Evolutionary conservation across 108 stramenopile genomes (phyloP).

Genomic region (Cyclotella atomus): DNA sequence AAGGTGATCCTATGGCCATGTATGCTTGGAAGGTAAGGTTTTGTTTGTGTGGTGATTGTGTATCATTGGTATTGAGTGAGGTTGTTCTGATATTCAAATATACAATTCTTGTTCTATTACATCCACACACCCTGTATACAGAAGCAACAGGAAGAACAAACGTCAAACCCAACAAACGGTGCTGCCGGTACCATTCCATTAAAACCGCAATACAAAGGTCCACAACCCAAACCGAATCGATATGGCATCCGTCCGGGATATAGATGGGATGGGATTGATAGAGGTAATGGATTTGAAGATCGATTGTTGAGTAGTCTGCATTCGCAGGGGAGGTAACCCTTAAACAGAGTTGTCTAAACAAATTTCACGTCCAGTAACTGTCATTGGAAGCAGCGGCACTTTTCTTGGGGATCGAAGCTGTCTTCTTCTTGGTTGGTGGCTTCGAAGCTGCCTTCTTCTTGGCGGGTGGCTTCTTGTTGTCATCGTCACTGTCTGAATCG

Average conservation of each 20-base stretch:
- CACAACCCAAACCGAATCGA: constrained; percentile 92
- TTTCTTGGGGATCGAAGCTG: too few species aligned
- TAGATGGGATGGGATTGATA: constrained; percentile 97
- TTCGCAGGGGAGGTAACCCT: constrained; percentile 55
- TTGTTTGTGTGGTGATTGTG: not conserved
- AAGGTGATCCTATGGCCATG: constrained; percentile 96
- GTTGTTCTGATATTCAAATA: too few species aligned
- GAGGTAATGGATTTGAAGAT: constrained; percentile 96
- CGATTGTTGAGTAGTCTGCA: constrained; percentile 66
- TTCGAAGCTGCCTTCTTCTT: too few species aligned
- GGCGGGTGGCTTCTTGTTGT: too few species aligned
- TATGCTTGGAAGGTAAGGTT: constrained; percentile 58
- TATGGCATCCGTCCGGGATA: constrained; percentile 95
- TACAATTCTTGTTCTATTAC: too few species aligned
- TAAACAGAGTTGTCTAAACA: too few species aligned
- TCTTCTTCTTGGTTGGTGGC: too few species aligned
- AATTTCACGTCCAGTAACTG: too few species aligned
- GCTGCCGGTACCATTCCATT: constrained; percentile 17
- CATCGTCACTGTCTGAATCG: too few species aligned
- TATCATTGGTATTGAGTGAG: too few species aligned
- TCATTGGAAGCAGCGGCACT: too few species aligned
- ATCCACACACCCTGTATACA: too few species aligned
- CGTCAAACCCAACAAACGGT: constrained; percentile 9
- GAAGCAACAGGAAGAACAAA: constrained; percentile 29
- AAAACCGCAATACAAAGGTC: constrained; percentile 94